These are phyloP conservation scores for Scheffersomyces cryptocercus DNA, from an alignment of 1,139 yeast genomes.

Conservation along the genomic window DNA sequence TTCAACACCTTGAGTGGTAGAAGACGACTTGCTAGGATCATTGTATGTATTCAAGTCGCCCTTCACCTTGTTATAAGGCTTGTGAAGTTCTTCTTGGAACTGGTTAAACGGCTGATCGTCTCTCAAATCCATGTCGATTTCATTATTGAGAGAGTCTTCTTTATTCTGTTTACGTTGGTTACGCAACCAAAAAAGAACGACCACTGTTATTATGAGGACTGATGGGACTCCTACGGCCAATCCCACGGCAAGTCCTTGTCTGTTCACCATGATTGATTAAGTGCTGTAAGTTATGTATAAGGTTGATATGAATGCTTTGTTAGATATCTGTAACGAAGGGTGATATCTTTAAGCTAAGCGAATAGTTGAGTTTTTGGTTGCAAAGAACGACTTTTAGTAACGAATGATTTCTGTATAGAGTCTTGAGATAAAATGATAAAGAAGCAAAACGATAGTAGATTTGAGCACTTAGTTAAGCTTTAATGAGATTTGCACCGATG, in stretches of 20 bases:
- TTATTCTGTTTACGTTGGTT: conserved; percentile 32
- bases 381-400: too few species aligned
- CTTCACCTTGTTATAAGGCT: conserved; percentile 14
- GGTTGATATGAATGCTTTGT: too few species aligned
- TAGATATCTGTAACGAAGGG: too few species aligned
- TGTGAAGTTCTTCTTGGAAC: conserved; percentile 42
- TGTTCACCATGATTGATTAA: conserved; percentile 5
- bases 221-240: conserved; percentile 47
- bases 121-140: conserved; percentile 37
- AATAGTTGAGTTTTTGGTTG: too few species aligned
- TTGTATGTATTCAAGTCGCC: conserved; percentile 2
- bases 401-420: too few species aligned
- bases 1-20: conserved; percentile 8
- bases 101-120: conserved; percentile 40
- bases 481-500: too few species aligned
- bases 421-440: too few species aligned
- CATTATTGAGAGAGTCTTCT: conserved; percentile 33
- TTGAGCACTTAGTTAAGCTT: too few species aligned
- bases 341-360: too few species aligned
- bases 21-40: conserved; percentile 11
- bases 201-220: conserved; percentile 23
- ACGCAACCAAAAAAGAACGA: conserved; percentile 27
- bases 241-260: conserved; percentile 35
- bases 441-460: too few species aligned
- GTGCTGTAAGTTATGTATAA: neutral